Base-by-base conservation (phyloP, 176 grass and related monocot genomes). In the Raddia guianensis region DNA sequence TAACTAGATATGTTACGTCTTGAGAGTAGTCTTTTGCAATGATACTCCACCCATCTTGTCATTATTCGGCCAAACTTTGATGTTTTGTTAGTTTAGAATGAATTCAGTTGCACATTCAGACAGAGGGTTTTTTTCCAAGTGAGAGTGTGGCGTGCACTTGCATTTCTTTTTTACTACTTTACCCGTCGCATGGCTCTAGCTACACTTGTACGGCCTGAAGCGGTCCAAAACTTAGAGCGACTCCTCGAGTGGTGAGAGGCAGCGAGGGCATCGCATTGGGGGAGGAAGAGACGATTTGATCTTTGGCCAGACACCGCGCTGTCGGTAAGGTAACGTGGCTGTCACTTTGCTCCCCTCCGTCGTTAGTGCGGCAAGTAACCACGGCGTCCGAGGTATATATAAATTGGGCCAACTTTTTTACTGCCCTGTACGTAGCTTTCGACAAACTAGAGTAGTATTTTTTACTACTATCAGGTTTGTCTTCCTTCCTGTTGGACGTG, bases 241-340 rank as follows among this genome's bases (percentile, higher is more conserved):
- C 77, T 67, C 76, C 76, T 80, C n/a, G 35, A 56, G 59, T 65
- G 76, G 49, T 79, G 49, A 79, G 63, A 68, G 35, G 63, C 27
- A 43, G 5, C 1, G 32, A 27, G 1, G 27, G 27, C 27, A 66
- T 32, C 6, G 14, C 42, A n/a, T 64, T 60, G 44, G 27, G 27
- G 37, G 4, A 40, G 37, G 58, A 61, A n/a, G 55, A 60, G 73
- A 37, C 40, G 46, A 59, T 15, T 47, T 49, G 21, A 15, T 79
- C 63, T 11, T 11, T 16, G 7, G 50, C 35, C 50, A 33, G 50
- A 13, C 52, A 19, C n/a, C 58, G 8, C 66, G 8, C 40, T 48
- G 37, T 40, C 37, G 37, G 37, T 40, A 40, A 32, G 8, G 49
- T 52, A 53, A 55, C 64, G 19, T 33, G 65, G 21, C 79, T 34